These are phyloP conservation scores for Hygrophoropsis aurantiaca DNA, from an alignment of 768 basidiomycete species.

Conservation along the genomic window DNA sequence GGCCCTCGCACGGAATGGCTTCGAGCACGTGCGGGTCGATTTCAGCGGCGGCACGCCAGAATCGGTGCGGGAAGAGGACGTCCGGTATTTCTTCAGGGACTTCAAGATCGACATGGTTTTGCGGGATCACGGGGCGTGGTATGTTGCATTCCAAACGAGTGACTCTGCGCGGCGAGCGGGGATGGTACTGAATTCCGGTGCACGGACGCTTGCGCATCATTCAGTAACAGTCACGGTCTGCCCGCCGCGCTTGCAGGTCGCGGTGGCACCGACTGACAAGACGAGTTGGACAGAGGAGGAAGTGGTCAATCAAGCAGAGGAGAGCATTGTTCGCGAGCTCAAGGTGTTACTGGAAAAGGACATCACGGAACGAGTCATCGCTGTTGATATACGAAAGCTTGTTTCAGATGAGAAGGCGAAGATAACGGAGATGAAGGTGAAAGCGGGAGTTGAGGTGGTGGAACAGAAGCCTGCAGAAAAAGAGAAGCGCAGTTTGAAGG, in stretches of 20 bases:
- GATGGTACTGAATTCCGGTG: slow-evolving; percentile 54
- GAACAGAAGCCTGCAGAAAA: slow-evolving; percentile 50
- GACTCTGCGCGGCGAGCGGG: slow-evolving; percentile 67
- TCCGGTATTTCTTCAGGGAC: slow-evolving; percentile 64
- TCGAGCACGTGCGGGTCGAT: slow-evolving; percentile 65
- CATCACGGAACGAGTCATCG: slow-evolving; percentile 60
- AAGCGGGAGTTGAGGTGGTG: slow-evolving; percentile 30
- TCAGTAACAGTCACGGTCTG: slow-evolving; percentile 54
- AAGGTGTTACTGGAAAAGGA: slow-evolving; percentile 59
- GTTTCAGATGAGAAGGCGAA: slow-evolving; percentile 53
- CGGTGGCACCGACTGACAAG: slow-evolving; percentile 34
- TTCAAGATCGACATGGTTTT: slow-evolving; percentile 76
- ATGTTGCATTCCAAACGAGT: slow-evolving; percentile 71
- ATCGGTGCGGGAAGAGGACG: slow-evolving; percentile 62
- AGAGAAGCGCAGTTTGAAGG: slow-evolving; percentile 44
- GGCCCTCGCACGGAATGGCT: slow-evolving; percentile 59
- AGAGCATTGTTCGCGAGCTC: slow-evolving; percentile 59
- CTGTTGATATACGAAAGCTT: slow-evolving; percentile 49
- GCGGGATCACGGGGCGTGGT: slow-evolving; percentile 70
- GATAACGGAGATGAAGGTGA: slow-evolving; percentile 24
- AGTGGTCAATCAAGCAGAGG: slow-evolving; percentile 54
- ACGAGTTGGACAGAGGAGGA: slow-evolving; percentile 53
- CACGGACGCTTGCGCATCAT: slow-evolving; percentile 57
- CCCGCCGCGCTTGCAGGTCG: slow-evolving; percentile 33
- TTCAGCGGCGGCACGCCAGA: slow-evolving; percentile 44